These are phyloP conservation scores for Mycena galericulata DNA, from an alignment of 768 basidiomycete species.

Conservation along the genomic window DNA sequence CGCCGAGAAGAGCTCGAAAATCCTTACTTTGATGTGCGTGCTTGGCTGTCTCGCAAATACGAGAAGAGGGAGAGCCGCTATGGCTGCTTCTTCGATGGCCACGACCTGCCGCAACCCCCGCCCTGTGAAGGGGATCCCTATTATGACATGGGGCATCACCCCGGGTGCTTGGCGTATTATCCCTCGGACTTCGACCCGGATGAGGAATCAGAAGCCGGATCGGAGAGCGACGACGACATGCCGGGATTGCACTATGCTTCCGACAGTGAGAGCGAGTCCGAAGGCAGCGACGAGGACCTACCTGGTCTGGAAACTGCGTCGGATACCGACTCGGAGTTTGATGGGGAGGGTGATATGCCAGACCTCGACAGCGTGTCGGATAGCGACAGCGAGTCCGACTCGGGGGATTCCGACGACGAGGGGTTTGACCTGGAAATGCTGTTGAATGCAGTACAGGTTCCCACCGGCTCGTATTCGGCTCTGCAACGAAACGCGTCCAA, in stretches of 20 bases:
- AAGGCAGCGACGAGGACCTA: no score
- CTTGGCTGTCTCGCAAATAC: not conserved
- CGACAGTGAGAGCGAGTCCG: conserved; percentile 45
- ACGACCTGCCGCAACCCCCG: no score
- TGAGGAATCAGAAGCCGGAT: not conserved
- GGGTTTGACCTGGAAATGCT: not conserved
- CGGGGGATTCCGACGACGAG: not conserved
- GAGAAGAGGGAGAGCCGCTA: not conserved
- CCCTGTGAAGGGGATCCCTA: not conserved
- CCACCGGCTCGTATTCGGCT: not conserved
- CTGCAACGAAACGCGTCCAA: not conserved
- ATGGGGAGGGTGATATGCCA: no score
- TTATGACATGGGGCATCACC: not conserved
- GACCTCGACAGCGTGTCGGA: no score
- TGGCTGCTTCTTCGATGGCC: not conserved
- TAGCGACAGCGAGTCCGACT: not conserved
- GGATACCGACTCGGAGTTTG: no score
- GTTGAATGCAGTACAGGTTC: not conserved
- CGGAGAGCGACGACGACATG: not conserved
- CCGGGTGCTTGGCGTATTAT: not conserved
- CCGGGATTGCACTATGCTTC: conserved; percentile 16
- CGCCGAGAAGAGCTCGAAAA: not conserved
- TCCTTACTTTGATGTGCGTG: not conserved
- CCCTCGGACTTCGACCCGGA: not conserved
- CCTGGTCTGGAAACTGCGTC: no score